Conservation (phyloP, 1,139 yeast species). For the Lizanozyma gosingica region DNA sequence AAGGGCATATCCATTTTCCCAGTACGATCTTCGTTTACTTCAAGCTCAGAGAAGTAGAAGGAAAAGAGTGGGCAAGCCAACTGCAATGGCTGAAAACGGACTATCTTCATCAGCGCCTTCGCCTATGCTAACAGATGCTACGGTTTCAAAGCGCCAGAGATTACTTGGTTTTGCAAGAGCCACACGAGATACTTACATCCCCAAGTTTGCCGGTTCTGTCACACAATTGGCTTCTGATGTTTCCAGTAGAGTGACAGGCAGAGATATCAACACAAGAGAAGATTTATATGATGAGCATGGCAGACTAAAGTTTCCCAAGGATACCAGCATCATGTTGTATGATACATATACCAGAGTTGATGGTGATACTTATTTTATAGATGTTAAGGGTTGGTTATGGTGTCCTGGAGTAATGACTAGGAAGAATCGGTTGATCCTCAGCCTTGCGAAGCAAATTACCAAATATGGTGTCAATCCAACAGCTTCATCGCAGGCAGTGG, state of each 20-base stretch:
- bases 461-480: conserved; percentile 24
- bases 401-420: conserved; percentile 65
- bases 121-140: background rate
- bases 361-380: conserved; percentile 38
- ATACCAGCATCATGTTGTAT: conserved; percentile 28
- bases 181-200: conserved; percentile 52
- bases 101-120: background rate
- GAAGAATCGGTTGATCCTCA: conserved; percentile 58
- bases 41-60: background rate
- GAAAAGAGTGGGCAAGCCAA: too few relatives aligned
- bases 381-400: conserved; percentile 66
- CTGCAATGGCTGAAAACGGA: too few relatives aligned
- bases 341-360: conserved; percentile 40
- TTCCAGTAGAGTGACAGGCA: conserved; percentile 26
- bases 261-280: conserved; percentile 16
- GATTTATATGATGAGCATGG: conserved; percentile 1
- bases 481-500: conserved; percentile 17
- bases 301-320: conserved; percentile 19
- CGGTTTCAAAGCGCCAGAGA: conserved; percentile 22
- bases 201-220: conserved; percentile 40
- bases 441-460: conserved; percentile 65
- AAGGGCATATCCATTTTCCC: background rate
- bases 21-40: background rate
- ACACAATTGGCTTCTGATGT: conserved; percentile 43
- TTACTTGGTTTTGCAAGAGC: conserved; percentile 42